phyloP scores from a whole-genome alignment of 2,329 filamentous ascomycete genomes.

The Penicillium brasilianum region DNA sequence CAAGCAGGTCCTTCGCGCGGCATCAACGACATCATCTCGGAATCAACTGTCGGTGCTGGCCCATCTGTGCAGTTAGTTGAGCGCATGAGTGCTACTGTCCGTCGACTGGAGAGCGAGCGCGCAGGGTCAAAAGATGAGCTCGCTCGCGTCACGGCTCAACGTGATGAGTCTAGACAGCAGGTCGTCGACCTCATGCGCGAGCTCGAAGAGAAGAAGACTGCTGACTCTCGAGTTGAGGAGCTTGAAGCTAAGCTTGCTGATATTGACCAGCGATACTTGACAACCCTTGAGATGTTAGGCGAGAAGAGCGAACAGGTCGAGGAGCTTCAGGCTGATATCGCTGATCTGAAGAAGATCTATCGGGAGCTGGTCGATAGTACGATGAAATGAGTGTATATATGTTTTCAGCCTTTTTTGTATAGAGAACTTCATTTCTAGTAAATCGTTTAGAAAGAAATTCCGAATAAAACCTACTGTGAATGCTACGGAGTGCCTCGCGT shows the following conservation, averaged over 20 bases:
- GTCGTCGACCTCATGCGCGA: conserved; percentile 92
- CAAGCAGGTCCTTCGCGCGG: conserved; percentile 57
- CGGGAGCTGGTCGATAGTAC: conserved; percentile 87
- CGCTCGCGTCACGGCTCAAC: conserved; percentile 75
- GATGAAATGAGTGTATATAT: conserved; percentile 59
- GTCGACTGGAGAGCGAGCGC: conserved; percentile 88
- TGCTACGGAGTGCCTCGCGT: too few relatives aligned
- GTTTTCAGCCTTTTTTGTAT: conserved; percentile 3
- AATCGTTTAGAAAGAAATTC: neutral
- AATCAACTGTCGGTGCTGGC: conserved; percentile 86
- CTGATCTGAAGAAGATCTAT: conserved; percentile 96
- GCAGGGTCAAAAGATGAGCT: conserved; percentile 88
- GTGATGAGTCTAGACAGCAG: conserved; percentile 89
- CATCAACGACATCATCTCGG: conserved; percentile 83
- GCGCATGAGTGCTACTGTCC: conserved; percentile 91
- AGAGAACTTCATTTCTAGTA: conserved; percentile 1
- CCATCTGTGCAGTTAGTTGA: conserved; percentile 95
- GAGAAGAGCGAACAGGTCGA: conserved; percentile 97
- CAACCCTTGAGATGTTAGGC: conserved; percentile 89
- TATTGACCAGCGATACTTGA: conserved; percentile 80
- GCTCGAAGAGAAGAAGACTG: conserved; percentile 69
- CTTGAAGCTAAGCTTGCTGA: conserved; percentile 71
- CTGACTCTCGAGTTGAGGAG: conserved; percentile 63
- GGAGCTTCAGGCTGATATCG: conserved; percentile 84
- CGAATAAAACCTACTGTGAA: neutral